A percentile compares a stretch with the other conserved stretches of the same genome.
These are phyloP conservation scores for Dothideomycetes sp. DNA, from an alignment of 2,329 filamentous ascomycete species.

Conservation along the genomic window DNA sequence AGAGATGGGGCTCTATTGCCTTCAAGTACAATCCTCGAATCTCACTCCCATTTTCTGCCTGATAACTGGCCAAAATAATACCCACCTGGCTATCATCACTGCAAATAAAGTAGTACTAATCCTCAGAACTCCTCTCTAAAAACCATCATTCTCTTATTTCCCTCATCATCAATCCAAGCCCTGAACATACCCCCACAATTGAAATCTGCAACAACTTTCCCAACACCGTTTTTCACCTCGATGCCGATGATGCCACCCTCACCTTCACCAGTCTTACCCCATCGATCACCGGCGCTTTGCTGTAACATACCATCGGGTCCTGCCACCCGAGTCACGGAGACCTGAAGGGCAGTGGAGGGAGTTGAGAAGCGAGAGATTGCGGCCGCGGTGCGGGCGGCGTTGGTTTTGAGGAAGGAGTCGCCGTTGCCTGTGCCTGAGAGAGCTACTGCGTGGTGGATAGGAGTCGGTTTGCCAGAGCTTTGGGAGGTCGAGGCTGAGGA, in stretches of 20 bases:
- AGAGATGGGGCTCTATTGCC: too few species aligned
- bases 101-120: too few species aligned
- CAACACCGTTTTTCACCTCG: constrained; percentile 44
- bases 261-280: constrained; percentile 66
- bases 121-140: constrained; percentile 39
- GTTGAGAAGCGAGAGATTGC: constrained; percentile 59
- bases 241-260: constrained; percentile 81
- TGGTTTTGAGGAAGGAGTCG: constrained; percentile 70
- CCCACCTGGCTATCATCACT: too few species aligned
- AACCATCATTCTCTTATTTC: constrained; percentile 48
- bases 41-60: too few species aligned
- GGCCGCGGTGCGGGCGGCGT: constrained; percentile 61
- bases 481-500: neutral
- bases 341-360: constrained; percentile 37
- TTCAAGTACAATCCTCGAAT: too few species aligned
- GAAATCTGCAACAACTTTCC: constrained; percentile 61
- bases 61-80: too few species aligned
- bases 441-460: constrained; percentile 21
- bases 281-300: constrained; percentile 62
- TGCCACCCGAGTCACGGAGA: constrained; percentile 55
- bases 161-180: constrained; percentile 61
- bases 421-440: constrained; percentile 56
- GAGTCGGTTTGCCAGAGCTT: neutral
- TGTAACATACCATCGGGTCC: constrained; percentile 67
- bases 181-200: constrained; percentile 87